Conservation (phyloP, 208 protist genomes). For the Tritrichomonas musculus region DNA sequence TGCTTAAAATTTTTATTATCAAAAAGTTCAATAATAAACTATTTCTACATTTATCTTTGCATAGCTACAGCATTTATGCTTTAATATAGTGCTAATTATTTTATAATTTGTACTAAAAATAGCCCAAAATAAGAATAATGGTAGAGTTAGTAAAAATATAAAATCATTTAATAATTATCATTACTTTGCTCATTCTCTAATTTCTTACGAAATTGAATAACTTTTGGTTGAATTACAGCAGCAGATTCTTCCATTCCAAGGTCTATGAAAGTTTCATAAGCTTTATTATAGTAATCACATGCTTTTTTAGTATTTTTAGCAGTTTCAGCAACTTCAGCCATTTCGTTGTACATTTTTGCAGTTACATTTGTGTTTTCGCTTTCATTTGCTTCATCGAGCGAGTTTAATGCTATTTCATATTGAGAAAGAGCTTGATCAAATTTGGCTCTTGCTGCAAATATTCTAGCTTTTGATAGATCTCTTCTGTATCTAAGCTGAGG, state of each 20-base stretch:
- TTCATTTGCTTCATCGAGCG: neutral
- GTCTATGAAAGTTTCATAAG: neutral
- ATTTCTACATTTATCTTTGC: no score
- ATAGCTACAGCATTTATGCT: no score
- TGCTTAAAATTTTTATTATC: no score
- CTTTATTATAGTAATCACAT: neutral
- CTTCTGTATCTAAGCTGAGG: neutral
- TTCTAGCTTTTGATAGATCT: neutral
- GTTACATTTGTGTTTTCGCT: neutral
- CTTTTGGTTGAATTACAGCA: neutral
- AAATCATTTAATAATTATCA: no score
- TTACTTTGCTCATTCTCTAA: no score
- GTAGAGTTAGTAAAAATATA: no score
- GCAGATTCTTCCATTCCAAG: slow-evolving; percentile 11
- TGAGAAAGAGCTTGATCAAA: neutral
- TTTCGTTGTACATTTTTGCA: neutral
- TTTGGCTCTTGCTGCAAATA: neutral
- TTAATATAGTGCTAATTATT: no score
- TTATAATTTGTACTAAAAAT: no score
- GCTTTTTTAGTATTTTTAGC: neutral
- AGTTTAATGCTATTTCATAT: neutral
- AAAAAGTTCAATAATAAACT: no score
- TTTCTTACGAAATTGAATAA: no score
- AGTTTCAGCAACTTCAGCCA: neutral
- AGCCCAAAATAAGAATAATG: no score